Percentiles rank a stretch among this genome's conserved stretches.
Evolutionary conservation across 2,329 filamentous ascomycete species (phyloP).

Genomic region (Penicillium decumbens): DNA sequence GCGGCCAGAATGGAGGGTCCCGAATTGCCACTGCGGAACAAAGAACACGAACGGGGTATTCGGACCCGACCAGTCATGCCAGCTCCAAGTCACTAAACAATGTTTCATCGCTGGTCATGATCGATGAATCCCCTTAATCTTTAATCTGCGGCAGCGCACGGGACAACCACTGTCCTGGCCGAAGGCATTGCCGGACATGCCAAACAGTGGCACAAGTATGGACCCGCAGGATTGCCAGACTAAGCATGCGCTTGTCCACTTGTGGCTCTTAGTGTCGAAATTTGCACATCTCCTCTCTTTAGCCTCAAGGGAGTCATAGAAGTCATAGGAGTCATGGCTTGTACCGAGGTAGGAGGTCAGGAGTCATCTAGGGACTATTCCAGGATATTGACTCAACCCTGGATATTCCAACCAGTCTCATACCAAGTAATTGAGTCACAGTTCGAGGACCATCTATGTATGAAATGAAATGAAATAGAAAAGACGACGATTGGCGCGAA

Average conservation of each 20-base stretch:
- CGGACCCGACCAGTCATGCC: slow-evolving; percentile 12
- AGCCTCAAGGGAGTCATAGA: neutral
- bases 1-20: slow-evolving; percentile 14
- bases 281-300: neutral
- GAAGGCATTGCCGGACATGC: neutral
- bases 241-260: slow-evolving; percentile 10
- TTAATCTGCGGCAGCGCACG: slow-evolving; percentile 9
- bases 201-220: slow-evolving; percentile 1
- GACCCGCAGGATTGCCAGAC: slow-evolving; percentile 15
- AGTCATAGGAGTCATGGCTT: neutral
- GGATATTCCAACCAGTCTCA: no score
- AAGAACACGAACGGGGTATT: slow-evolving; percentile 4
- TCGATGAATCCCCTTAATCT: slow-evolving; percentile 16
- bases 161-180: slow-evolving; percentile 10
- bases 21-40: slow-evolving; percentile 19
- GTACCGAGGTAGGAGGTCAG: neutral
- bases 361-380: neutral
- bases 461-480: neutral
- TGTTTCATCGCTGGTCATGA: slow-evolving; percentile 19
- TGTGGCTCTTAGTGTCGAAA: neutral
- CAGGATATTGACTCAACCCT: neutral
- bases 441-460: neutral
- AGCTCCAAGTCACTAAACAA: slow-evolving; percentile 10
- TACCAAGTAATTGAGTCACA: neutral
- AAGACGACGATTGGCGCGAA: slow-evolving; percentile 14